These are phyloP conservation scores for Puccinellia tenuiflora DNA, from an alignment of 176 grass and related monocot species.

Conservation along the genomic window DNA sequence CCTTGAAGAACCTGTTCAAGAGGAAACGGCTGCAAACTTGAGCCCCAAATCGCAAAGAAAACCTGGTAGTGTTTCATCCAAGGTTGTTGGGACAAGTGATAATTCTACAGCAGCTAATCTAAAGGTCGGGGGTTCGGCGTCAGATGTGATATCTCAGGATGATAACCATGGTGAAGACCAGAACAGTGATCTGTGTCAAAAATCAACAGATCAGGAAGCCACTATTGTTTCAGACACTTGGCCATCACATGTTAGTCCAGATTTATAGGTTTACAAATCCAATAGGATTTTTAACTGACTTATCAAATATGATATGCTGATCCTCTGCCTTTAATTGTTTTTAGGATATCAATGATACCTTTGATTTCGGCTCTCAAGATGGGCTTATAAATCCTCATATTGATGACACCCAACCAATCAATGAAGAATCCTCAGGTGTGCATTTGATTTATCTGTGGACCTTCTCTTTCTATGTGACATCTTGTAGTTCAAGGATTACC, in stretches of 20 bases:
- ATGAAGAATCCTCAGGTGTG: slow-evolving; percentile 13
- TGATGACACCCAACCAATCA: background rate
- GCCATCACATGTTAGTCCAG: slow-evolving; percentile 4
- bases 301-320: background rate
- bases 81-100: background rate
- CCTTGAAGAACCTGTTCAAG: slow-evolving; percentile 19
- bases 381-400: background rate
- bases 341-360: slow-evolving; percentile 14
- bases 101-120: background rate
- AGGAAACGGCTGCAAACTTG: slow-evolving; percentile 4
- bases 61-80: slow-evolving; percentile 8
- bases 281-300: background rate
- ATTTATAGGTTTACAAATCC: background rate
- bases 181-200: background rate
- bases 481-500: background rate
- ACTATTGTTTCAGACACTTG: background rate
- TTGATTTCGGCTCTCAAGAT: slow-evolving; percentile 21
- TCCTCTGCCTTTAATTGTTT: slow-evolving; percentile 1
- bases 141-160: slow-evolving; percentile 3
- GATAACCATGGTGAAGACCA: slow-evolving; percentile 3
- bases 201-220: background rate
- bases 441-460: background rate
- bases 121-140: background rate
- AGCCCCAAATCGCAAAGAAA: background rate
- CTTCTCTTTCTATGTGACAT: background rate